Evolutionary conservation across 176 grass and related monocot genomes (phyloP).

Genomic region (Oryza meyeriana): DNA sequence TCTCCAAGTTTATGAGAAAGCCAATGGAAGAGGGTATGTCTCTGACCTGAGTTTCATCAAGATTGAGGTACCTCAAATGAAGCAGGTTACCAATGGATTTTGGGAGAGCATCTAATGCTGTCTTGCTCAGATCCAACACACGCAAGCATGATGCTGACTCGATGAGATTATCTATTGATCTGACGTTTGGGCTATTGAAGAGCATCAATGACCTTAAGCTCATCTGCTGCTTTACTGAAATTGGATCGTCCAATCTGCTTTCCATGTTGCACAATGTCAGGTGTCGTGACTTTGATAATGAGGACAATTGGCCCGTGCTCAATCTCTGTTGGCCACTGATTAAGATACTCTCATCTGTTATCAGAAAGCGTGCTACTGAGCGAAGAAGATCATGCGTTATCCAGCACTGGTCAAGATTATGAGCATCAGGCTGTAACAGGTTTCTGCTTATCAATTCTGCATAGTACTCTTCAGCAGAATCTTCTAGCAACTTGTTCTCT

Average conservation of each 20-base stretch:
- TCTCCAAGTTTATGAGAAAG: constrained; percentile 71
- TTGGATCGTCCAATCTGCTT: constrained; percentile 36
- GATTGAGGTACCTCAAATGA: constrained; percentile 77
- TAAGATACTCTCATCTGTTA: constrained; percentile 65
- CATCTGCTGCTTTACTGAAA: constrained; percentile 70
- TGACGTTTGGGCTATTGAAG: constrained; percentile 50
- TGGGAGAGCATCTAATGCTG: constrained; percentile 50
- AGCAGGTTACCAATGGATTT: constrained; percentile 58
- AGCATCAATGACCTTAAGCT: constrained; percentile 67
- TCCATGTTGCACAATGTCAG: constrained; percentile 56
- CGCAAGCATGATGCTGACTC: constrained; percentile 48
- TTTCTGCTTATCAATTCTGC: constrained; percentile 66
- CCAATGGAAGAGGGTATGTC: constrained; percentile 70
- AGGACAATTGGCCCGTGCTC: constrained; percentile 21
- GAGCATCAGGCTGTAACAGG: constrained; percentile 52
- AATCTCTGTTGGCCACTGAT: constrained; percentile 44
- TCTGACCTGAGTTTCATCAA: constrained; percentile 61
- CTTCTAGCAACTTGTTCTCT: constrained; percentile 44
- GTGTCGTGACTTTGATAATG: constrained; percentile 52
- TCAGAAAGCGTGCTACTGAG: constrained; percentile 47
- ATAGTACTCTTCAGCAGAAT: constrained; percentile 65
- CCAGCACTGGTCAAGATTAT: constrained; percentile 51
- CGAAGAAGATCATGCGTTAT: constrained; percentile 65
- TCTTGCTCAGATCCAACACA: constrained; percentile 61
- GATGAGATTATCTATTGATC: constrained; percentile 49